Conservation (phyloP, 257 asterid genomes). For the Solanum pennellii region DNA sequence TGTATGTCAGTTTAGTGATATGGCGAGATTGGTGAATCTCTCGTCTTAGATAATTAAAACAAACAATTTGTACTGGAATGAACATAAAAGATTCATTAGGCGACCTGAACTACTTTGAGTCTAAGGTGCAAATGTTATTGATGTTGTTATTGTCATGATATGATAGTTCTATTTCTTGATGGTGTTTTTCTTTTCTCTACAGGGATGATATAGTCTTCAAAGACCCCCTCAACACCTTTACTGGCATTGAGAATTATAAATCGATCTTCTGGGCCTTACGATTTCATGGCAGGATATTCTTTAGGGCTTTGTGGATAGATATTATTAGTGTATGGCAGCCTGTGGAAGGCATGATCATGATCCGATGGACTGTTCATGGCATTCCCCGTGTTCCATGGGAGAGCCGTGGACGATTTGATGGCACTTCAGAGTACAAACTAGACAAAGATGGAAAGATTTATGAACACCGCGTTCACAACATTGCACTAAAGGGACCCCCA, state of each 20-base stretch:
- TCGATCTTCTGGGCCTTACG: conserved; percentile 83
- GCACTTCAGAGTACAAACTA: conserved; percentile 95
- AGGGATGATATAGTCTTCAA: conserved; percentile 81
- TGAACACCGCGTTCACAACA: conserved; percentile 90
- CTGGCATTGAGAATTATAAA: conserved; percentile 69
- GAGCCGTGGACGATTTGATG: conserved; percentile 68
- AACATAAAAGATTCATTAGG: neutral
- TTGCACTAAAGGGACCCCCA: conserved; percentile 68
- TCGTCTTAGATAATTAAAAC: neutral
- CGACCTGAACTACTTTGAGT: neutral
- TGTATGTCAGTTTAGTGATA: neutral
- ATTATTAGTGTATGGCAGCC: conserved; percentile 82
- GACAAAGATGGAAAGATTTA: conserved; percentile 90
- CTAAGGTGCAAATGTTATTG: neutral
- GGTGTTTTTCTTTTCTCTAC: conserved; percentile 1
- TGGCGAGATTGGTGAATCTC: neutral
- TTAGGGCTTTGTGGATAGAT: conserved; percentile 66
- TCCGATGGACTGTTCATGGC: conserved; percentile 95
- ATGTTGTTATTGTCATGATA: neutral
- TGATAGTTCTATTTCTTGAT: neutral
- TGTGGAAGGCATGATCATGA: conserved; percentile 56
- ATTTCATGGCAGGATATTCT: conserved; percentile 71
- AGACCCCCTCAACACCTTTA: conserved; percentile 72
- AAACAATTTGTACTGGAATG: neutral
- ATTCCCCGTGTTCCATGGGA: conserved; percentile 91